Conservation (phyloP, 352 stramenopile genomes). For the Plasmopara halstedii region DNA sequence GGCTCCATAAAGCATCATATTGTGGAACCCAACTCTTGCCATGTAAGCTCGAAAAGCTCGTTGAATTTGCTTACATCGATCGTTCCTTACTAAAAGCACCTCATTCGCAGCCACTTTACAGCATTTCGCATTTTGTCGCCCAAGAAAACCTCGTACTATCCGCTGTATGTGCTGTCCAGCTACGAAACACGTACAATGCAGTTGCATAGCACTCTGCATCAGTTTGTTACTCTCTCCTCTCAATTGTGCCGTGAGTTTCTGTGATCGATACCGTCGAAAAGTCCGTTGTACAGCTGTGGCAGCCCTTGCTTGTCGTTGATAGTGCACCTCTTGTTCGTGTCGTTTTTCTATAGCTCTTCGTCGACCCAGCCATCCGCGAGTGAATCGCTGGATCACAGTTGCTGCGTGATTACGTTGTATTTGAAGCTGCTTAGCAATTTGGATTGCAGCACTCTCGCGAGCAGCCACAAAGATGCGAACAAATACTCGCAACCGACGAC, state of each 20-base stretch:
- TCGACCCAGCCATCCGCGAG: conserved; percentile 33
- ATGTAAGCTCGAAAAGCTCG: conserved; percentile 42
- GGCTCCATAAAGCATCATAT: conserved; percentile 30
- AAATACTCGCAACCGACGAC: conserved; percentile 22
- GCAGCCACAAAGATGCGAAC: conserved; percentile 25
- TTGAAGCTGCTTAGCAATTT: conserved; percentile 28
- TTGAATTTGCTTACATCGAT: conserved; percentile 38
- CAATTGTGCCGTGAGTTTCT: conserved; percentile 7
- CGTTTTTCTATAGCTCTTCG: conserved; percentile 16
- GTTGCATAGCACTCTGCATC: conserved; percentile 13
- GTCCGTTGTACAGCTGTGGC: too few species aligned
- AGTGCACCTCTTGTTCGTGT: conserved; percentile 8
- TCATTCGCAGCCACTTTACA: conserved; percentile 16
- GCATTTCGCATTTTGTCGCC: conserved; percentile 18
- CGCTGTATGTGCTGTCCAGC: conserved; percentile 34
- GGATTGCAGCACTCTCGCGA: conserved; percentile 27
- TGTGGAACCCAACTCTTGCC: conserved; percentile 30
- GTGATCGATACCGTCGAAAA: conserved; percentile 18
- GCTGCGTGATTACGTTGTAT: conserved; percentile 24
- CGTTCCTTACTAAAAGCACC: conserved; percentile 15
- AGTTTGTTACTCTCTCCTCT: conserved; percentile 10
- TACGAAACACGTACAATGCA: conserved; percentile 4
- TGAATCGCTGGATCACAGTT: conserved; percentile 30
- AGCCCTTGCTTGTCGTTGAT: conserved; percentile 12
- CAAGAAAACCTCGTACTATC: conserved; percentile 31